phyloP scores from a whole-genome alignment of 2,329 filamentous ascomycete species.

The Metarhizium sp. region DNA sequence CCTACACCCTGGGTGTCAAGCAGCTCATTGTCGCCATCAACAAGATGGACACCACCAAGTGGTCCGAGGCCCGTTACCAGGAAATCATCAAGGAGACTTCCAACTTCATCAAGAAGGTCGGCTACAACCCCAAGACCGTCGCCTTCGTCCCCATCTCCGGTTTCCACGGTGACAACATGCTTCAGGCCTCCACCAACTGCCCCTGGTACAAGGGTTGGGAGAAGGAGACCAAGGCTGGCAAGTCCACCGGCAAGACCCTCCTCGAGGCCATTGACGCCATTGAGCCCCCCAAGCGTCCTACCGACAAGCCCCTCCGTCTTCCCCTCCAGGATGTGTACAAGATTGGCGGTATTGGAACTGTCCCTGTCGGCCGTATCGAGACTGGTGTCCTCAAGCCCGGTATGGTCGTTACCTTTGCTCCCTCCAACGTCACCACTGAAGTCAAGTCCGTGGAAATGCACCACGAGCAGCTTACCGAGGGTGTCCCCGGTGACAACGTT shows the following conservation, averaged over 20 bases:
- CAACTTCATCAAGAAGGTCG: conserved; percentile 99
- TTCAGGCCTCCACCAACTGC: conserved; percentile 80
- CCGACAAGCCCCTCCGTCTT: conserved; percentile 99
- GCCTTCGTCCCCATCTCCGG: conserved; percentile 99
- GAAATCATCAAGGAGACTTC: conserved; percentile 99
- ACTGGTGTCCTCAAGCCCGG: conserved; percentile 89
- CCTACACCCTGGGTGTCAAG: conserved; percentile 99
- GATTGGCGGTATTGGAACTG: conserved; percentile 99
- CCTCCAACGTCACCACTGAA: conserved; percentile 99
- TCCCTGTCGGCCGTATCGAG: conserved; percentile 99
- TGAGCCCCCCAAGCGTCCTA: conserved; percentile 83
- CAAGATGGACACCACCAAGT: conserved; percentile 99
- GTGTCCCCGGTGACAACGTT: conserved; percentile 98
- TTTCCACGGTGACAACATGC: conserved; percentile 99
- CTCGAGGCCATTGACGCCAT: conserved; percentile 98
- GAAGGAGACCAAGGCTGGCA: conserved; percentile 86
- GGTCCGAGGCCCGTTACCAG: conserved; percentile 90
- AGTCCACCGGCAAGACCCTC: conserved; percentile 90
- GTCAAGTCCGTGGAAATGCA: conserved; percentile 99
- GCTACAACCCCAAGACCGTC: conserved; percentile 99
- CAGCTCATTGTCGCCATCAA: conserved; percentile 99
- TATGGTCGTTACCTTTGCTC: conserved; percentile 97
- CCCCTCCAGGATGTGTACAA: conserved; percentile 99
- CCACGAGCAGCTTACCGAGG: conserved; percentile 96
- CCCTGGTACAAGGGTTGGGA: conserved; percentile 99